Base-by-base conservation (phyloP, 1,284 basidiomycete species). In the Leccinum angustisporum region DNA sequence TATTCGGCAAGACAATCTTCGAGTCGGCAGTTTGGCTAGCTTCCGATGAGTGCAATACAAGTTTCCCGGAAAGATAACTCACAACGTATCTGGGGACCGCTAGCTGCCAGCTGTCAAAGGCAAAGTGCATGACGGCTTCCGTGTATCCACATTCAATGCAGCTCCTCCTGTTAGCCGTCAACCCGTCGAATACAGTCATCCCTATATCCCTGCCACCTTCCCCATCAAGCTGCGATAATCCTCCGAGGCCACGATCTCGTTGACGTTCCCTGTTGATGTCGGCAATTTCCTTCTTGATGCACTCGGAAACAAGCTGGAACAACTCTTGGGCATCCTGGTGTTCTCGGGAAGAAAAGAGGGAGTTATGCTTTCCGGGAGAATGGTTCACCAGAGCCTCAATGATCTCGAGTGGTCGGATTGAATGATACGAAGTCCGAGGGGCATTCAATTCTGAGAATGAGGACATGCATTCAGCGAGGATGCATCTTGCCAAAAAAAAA, bases 311-410 rank as follows among this genome's bases (percentile, higher is more conserved):
- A 40, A 96, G 86, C 67, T 95, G 88, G 76, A 96, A 97, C n/a
- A 97, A 81, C 72, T 97, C 95, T 70, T 97, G 95, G 2, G 95
- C 95, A 74, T 97, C 95, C 77, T 97, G 95, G 73, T 97, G 95
- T 71, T 96, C 92, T 14, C 92, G 86, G 1, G 92, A 93, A 62
- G 85, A 85, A 70, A 97, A 88, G 6, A 96, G 81, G 0, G 88
- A 81, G 62, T 81, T 84, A 48, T 82, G 79, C 51, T 82, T 84
- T 63, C 83, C 81, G 46, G 81, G 76, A 50, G 85, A 82, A 54
- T 86, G 79, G 38, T 80, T 74, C 16, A 85, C 82, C 59, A 95
- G 83, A 1, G 88, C 90, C 13, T 82, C 75, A 51, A 95, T 90
- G 63, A 95, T 86, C 25, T 82, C 81, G 51, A 86, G 72, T 0